Evolutionary conservation across 306 rosid species (phyloP).

Genomic region (Senna tora): DNA sequence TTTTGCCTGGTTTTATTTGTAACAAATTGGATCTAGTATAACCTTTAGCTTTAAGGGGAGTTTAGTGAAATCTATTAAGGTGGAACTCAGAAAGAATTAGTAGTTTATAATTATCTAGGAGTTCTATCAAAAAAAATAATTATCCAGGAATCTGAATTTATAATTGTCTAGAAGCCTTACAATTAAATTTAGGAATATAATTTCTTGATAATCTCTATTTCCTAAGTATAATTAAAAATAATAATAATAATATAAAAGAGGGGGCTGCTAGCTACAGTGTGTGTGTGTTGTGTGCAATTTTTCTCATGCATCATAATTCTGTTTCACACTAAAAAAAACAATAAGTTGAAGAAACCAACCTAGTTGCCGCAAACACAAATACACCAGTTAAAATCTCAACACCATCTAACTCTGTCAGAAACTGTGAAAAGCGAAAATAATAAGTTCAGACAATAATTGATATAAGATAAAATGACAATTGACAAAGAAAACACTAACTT

Average conservation of each 20-base stretch:
- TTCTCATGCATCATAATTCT: background rate
- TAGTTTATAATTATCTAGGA: background rate
- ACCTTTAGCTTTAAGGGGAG: too few species aligned
- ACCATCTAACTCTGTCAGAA: conserved; percentile 95
- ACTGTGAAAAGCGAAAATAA: conserved; percentile 60
- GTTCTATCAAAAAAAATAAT: too few species aligned
- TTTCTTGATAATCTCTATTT: background rate
- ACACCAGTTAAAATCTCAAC: conserved; percentile 94
- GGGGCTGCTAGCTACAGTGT: background rate
- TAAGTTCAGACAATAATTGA: conserved; percentile 40
- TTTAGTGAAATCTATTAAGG: background rate
- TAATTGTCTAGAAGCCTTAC: background rate
- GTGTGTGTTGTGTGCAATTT: background rate
- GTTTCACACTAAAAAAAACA: background rate
- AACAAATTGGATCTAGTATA: too few species aligned
- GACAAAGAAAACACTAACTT: conserved; percentile 52
- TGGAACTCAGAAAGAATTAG: background rate
- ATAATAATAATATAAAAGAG: background rate
- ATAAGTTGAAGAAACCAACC: conserved; percentile 62
- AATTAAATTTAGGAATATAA: background rate
- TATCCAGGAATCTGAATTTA: background rate
- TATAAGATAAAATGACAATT: conserved; percentile 14
- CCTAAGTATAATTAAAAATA: background rate
- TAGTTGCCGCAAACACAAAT: conserved; percentile 98
- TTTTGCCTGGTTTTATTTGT: too few species aligned